Evolutionary conservation across 129 eudicot genomes (phyloP).

Genomic region (Mikania micrantha): DNA sequence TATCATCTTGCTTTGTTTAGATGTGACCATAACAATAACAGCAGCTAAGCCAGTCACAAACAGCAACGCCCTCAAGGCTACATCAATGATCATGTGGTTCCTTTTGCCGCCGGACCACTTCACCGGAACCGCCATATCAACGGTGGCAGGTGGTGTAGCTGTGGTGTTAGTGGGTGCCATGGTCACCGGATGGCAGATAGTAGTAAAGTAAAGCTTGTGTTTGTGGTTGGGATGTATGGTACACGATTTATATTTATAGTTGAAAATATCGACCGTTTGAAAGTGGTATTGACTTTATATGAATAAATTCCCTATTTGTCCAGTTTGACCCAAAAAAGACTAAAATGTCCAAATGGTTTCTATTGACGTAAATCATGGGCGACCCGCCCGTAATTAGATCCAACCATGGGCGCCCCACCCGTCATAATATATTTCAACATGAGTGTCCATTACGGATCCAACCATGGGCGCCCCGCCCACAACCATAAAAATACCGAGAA

Average conservation of each 20-base stretch:
- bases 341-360: too few species aligned
- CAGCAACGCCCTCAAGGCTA: conserved; percentile 41
- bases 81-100: conserved; percentile 28
- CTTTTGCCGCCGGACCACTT: conserved; percentile 3
- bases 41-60: conserved; percentile 37
- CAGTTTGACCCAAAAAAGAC: too few species aligned
- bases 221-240: conserved; percentile 2
- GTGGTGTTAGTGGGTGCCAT: conserved; percentile 16
- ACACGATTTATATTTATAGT: not conserved
- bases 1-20: conserved; percentile 41
- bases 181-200: not conserved
- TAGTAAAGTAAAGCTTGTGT: conserved; percentile 1
- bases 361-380: too few species aligned
- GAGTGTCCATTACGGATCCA: too few species aligned
- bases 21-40: conserved; percentile 63
- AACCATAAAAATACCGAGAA: too few species aligned
- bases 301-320: not conserved
- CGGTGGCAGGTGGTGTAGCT: conserved; percentile 15
- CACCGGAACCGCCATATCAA: not conserved
- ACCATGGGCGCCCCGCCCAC: too few species aligned
- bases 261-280: not conserved
- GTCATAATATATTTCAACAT: too few species aligned
- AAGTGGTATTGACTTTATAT: not conserved
- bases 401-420: too few species aligned
- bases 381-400: too few species aligned